A percentile compares a stretch with the other conserved stretches of the same genome.
Conservation (phyloP, 768 basidiomycete genomes). For the Tremella fuciformis region DNA sequence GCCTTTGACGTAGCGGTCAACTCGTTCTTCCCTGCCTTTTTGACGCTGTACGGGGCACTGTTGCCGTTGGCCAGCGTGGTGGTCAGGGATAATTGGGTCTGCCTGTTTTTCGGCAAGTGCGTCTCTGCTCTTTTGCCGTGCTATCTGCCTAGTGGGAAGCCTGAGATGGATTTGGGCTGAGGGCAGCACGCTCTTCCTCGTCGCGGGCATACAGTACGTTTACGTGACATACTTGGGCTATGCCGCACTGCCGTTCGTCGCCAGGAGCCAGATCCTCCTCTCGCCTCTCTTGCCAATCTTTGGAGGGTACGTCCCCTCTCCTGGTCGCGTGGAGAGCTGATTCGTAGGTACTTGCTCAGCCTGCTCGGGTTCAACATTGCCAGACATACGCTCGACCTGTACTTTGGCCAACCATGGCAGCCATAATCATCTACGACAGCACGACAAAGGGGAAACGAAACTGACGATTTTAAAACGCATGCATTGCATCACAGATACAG, state of each 20-base stretch:
- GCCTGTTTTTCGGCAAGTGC: slow-evolving; percentile 79
- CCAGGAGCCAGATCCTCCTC: slow-evolving; percentile 84
- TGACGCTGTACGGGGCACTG: slow-evolving; percentile 84
- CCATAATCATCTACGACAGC: neutral
- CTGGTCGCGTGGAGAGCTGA: slow-evolving; percentile 51
- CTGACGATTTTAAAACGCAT: no score
- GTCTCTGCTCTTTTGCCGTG: slow-evolving; percentile 9
- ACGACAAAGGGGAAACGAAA: no score
- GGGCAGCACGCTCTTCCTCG: slow-evolving; percentile 69
- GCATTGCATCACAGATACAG: no score
- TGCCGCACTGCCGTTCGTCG: slow-evolving; percentile 83
- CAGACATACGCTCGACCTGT: slow-evolving; percentile 70
- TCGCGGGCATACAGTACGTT: slow-evolving; percentile 81
- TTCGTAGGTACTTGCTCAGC: slow-evolving; percentile 35
- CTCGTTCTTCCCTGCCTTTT: slow-evolving; percentile 89
- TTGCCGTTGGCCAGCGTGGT: slow-evolving; percentile 80
- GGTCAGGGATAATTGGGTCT: slow-evolving; percentile 85
- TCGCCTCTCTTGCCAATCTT: slow-evolving; percentile 84
- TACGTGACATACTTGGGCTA: slow-evolving; percentile 83
- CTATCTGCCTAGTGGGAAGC: neutral
- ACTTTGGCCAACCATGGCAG: slow-evolving; percentile 61
- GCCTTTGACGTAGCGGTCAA: slow-evolving; percentile 97
- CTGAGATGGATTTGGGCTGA: neutral
- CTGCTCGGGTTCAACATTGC: slow-evolving; percentile 89
- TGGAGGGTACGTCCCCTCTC: slow-evolving; percentile 66